Conservation (phyloP, 2,329 filamentous ascomycete genomes). For the Exophiala oligosperma region DNA sequence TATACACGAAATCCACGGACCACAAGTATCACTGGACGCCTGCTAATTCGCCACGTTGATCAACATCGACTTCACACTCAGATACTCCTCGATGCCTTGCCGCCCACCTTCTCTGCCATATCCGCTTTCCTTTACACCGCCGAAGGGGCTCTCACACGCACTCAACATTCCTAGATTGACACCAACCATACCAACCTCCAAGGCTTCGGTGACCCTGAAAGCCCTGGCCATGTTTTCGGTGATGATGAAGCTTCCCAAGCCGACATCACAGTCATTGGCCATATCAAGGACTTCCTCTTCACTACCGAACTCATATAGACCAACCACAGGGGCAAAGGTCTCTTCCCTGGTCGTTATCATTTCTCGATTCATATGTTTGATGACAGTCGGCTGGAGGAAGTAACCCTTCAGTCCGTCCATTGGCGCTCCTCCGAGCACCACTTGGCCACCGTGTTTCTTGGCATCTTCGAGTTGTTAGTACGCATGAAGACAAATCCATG, state of each 20-base stretch:
- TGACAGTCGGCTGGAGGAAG: conserved; percentile 31
- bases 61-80: conserved; percentile 28
- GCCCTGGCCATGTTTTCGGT: conserved; percentile 51
- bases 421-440: conserved; percentile 31
- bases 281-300: conserved; percentile 61
- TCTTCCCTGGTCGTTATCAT: conserved; percentile 54
- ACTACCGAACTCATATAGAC: conserved; percentile 44
- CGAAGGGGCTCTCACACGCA: conserved; percentile 27
- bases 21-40: not conserved
- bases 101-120: conserved; percentile 54
- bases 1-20: not conserved
- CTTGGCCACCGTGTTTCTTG: conserved; percentile 31
- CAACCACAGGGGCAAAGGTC: conserved; percentile 52
- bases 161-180: conserved; percentile 45
- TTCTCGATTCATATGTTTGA: conserved; percentile 29
- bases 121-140: conserved; percentile 39
- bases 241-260: conserved; percentile 61
- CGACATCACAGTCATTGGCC: conserved; percentile 55
- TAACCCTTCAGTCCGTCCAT: conserved; percentile 39
- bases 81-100: conserved; percentile 44
- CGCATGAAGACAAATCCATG: not conserved
- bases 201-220: conserved; percentile 64
- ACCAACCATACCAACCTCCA: conserved; percentile 86
- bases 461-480: conserved; percentile 26
- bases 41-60: conserved; percentile 24